Percentiles rank a stretch among this genome's conserved stretches.
phyloP scores from a whole-genome alignment of 2,329 filamentous ascomycete species.

The Whalleya microplaca region DNA sequence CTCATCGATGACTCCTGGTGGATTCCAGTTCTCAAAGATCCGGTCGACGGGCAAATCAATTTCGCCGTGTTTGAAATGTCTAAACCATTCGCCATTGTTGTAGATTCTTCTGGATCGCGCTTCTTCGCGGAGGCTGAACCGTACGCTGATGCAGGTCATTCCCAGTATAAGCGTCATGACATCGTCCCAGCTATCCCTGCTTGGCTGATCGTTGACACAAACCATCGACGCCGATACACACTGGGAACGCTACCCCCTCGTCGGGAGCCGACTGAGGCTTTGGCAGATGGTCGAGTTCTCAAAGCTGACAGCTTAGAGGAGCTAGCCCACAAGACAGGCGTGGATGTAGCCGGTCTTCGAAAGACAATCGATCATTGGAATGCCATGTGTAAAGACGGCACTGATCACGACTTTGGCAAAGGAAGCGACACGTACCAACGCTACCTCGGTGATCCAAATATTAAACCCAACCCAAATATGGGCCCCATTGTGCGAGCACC shows the following conservation, averaged over 20 bases:
- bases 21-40: slow-evolving; percentile 37
- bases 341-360: slow-evolving; percentile 26
- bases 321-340: slow-evolving; percentile 32
- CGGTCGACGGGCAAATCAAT: slow-evolving; percentile 18
- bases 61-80: slow-evolving; percentile 36
- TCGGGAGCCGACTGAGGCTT: slow-evolving; percentile 25
- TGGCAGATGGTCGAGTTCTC: slow-evolving; percentile 12
- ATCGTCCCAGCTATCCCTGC: slow-evolving; percentile 34
- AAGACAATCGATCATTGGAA: slow-evolving; percentile 37
- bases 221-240: slow-evolving; percentile 36
- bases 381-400: slow-evolving; percentile 31
- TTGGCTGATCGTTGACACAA: slow-evolving; percentile 38
- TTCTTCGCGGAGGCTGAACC: slow-evolving; percentile 41
- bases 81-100: slow-evolving; percentile 40
- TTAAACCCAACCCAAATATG: slow-evolving; percentile 37
- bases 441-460: slow-evolving; percentile 38
- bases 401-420: slow-evolving; percentile 40
- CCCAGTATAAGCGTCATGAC: neutral
- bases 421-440: slow-evolving; percentile 38
- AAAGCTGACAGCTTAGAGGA: slow-evolving; percentile 31
- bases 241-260: slow-evolving; percentile 5
- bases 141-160: slow-evolving; percentile 34
- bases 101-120: slow-evolving; percentile 37
- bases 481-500: slow-evolving; percentile 33
- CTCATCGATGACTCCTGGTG: slow-evolving; percentile 42